These are phyloP conservation scores for Synchytrium microbalum DNA, from an alignment of 371 early-diverging fungal species.

Conservation along the genomic window DNA sequence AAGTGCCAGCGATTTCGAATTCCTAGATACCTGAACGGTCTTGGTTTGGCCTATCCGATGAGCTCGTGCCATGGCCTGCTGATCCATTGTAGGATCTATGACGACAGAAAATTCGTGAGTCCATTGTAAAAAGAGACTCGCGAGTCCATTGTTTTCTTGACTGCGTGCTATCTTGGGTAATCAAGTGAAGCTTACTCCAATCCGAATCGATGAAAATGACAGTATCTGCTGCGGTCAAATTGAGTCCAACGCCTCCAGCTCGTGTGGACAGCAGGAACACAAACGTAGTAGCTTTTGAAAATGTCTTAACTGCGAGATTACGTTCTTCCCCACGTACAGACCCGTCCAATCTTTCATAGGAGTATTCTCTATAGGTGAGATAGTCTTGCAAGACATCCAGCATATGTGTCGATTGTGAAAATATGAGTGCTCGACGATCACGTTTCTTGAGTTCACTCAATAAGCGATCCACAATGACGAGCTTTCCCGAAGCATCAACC, in stretches of 20 bases:
- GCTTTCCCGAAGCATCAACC: conserved; percentile 35
- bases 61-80: too few species aligned
- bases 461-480: conserved; percentile 79
- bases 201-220: conserved; percentile 99
- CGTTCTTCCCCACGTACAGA: conserved; percentile 36
- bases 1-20: too few species aligned
- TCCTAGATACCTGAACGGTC: too few species aligned
- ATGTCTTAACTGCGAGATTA: conserved; percentile 15
- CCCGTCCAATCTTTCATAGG: conserved; percentile 93
- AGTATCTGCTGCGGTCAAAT: conserved; percentile 97
- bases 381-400: conserved; percentile 53
- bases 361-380: conserved; percentile 77
- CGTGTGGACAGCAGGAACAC: conserved; percentile 97
- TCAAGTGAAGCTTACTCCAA: too few species aligned
- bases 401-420: conserved; percentile 19
- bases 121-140: too few species aligned
- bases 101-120: too few species aligned
- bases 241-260: conserved; percentile 99
- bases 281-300: conserved; percentile 74
- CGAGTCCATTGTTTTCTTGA: too few species aligned
- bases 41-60: too few species aligned
- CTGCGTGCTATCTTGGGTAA: too few species aligned
- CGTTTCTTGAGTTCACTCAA: conserved; percentile 80
- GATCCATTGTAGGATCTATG: too few species aligned
- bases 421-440: conserved; percentile 79